Evolutionary conservation across 2,329 filamentous ascomycete genomes (phyloP).

Genomic region (Colletotrichum lini): DNA sequence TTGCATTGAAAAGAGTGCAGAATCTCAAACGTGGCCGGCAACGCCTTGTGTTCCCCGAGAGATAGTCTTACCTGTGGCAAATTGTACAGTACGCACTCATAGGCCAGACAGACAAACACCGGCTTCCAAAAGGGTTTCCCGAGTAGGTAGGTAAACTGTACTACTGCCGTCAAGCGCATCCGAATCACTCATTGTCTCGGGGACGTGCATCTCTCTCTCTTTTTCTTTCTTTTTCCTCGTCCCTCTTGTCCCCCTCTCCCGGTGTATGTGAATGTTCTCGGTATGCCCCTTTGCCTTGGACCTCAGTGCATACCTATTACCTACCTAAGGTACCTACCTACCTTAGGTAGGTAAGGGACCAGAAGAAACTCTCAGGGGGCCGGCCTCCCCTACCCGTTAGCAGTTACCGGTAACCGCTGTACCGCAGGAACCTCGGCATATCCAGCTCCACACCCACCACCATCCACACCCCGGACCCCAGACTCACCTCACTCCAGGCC

Average conservation of each 20-base stretch:
- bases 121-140: too few relatives aligned
- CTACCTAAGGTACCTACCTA: too few relatives aligned
- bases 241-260: too few relatives aligned
- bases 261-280: neutral
- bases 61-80: too few relatives aligned
- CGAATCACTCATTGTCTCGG: neutral
- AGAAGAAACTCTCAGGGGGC: neutral
- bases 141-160: neutral
- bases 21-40: constrained; percentile 12
- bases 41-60: neutral
- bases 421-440: constrained; percentile 39
- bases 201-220: neutral
- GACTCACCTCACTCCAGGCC: neutral
- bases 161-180: constrained; percentile 3
- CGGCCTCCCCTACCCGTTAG: neutral
- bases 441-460: constrained; percentile 17
- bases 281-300: neutral
- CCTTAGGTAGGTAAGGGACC: too few relatives aligned
- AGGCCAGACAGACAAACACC: too few relatives aligned
- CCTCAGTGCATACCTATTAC: neutral
- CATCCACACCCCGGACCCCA: constrained; percentile 18
- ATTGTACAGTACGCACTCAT: too few relatives aligned
- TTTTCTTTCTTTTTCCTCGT: too few relatives aligned
- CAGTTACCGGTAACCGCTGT: constrained; percentile 21
- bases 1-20: constrained; percentile 5